These are phyloP conservation scores for Melaleuca quinquenervia DNA, from an alignment of 345 rosid species.

Conservation along the genomic window DNA sequence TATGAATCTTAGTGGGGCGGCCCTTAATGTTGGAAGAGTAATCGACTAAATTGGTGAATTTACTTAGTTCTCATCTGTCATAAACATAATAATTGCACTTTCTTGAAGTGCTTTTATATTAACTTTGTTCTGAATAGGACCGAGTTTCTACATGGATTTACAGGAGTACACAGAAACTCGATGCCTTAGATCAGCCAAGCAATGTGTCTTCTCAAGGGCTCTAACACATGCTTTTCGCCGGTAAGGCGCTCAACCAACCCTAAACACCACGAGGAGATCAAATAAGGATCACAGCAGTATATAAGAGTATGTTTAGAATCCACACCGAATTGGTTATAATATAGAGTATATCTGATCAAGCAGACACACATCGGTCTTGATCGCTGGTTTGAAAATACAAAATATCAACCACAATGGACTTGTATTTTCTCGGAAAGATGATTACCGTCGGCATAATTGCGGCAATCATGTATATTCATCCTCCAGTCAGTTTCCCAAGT, in stretches of 20 bases:
- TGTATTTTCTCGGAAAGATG: not conserved
- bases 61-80: not conserved
- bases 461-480: slow-evolving; percentile 66
- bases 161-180: not conserved
- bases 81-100: not conserved
- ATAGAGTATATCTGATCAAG: not conserved
- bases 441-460: slow-evolving; percentile 61
- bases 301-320: not conserved
- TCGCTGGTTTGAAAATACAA: not conserved
- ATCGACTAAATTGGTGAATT: not conserved
- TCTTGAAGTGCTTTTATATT: not conserved
- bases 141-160: not conserved
- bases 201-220: slow-evolving; percentile 21
- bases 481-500: slow-evolving; percentile 55
- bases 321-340: not conserved
- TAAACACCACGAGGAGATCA: slow-evolving; percentile 2
- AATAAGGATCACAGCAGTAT: not conserved
- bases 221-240: slow-evolving; percentile 38
- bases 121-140: not conserved
- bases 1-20: not conserved
- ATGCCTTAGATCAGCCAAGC: not conserved
- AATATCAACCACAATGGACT: not conserved
- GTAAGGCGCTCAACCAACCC: slow-evolving; percentile 71
- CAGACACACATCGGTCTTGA: not conserved
- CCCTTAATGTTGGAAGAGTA: not conserved